Evolutionary conservation across 129 eudicot species (phyloP), one percentile per base, ranked within the genome.

Genomic region (Sambucus nigra): DNA sequence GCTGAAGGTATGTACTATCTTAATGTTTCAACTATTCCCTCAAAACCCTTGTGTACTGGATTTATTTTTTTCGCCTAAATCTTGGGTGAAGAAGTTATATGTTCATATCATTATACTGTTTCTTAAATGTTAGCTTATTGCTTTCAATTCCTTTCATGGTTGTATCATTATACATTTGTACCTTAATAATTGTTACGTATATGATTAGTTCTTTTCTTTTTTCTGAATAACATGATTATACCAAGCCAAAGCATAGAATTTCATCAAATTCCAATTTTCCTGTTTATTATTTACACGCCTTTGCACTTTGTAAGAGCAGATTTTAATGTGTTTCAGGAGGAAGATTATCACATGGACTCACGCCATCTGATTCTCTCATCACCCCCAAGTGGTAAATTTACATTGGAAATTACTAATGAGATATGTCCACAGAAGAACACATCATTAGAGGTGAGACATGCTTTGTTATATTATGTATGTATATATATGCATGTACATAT

Each of bases 401-500:
- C 72, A 26, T 51, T 91, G 80, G 89, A 85, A 73, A 91, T 83
- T 31, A 69, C 76, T 46, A 80, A 75, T 25, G 93, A 87, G 77
- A 82, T 82, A 41, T 63, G 49, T 59, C 93, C 95, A 23, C 84
- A 82, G 63, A 80, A 67, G 70, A 91, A 91, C 78, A 86, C 99
- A 23, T 82, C 99, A 12, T 75, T 91, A 59, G 95, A 82, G 95
- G 98, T 86, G 57, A 61, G 49, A 22, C 0, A 47, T 35, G 3
- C 3, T 41, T 47, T 40, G 29, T 24, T 19, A 7, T 28, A 7
- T 13, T 47, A 28, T 25, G 6, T 22, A n/a, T 56, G 10, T 18
- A 24, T 39, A 26, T 40, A 15, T 20, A n/a, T n/a, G n/a, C 38
- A 31, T 31, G 2, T 25, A 10, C 24, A 1, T 15, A 13, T 14